phyloP scores from a whole-genome alignment of 495 filamentous ascomycete species.

The Beverwykella pulmonaria region DNA sequence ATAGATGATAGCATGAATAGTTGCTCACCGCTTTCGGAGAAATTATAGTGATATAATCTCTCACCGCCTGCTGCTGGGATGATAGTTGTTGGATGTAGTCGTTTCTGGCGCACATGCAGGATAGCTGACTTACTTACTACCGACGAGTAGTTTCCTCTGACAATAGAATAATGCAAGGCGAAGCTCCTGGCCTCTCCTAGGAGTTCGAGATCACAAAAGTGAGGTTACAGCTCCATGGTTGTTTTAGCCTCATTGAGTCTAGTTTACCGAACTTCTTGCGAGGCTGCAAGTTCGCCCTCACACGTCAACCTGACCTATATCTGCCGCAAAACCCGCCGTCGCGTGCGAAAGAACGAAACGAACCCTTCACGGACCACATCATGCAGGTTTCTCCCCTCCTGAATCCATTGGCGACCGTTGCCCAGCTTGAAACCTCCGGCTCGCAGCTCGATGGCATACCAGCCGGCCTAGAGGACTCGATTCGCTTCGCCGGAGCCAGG shows the following conservation, averaged over 20 bases:
- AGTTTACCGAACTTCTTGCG: neutral
- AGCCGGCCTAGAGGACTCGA: slow-evolving; percentile 71
- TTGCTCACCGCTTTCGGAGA: neutral
- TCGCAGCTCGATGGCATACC: slow-evolving; percentile 73
- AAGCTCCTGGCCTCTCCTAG: neutral
- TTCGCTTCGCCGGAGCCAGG: slow-evolving; percentile 68
- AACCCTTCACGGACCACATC: neutral
- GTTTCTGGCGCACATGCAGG: neutral
- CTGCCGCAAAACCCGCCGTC: neutral
- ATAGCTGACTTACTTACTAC: neutral
- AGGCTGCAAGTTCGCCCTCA: neutral
- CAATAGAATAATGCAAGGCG: neutral
- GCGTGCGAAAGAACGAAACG: slow-evolving; percentile 2
- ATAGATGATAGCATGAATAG: neutral
- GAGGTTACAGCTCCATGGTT: neutral
- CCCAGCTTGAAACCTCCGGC: slow-evolving; percentile 72
- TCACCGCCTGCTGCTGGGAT: neutral
- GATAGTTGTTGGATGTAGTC: neutral
- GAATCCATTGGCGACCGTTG: slow-evolving; percentile 82
- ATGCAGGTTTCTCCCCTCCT: slow-evolving; percentile 52
- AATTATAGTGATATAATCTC: neutral
- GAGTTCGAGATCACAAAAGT: neutral
- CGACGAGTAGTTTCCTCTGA: neutral
- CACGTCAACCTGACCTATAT: neutral
- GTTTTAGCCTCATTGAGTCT: neutral